Conservation (phyloP, 2,329 filamentous ascomycete species). For the Chaetomiaceae sp. region DNA sequence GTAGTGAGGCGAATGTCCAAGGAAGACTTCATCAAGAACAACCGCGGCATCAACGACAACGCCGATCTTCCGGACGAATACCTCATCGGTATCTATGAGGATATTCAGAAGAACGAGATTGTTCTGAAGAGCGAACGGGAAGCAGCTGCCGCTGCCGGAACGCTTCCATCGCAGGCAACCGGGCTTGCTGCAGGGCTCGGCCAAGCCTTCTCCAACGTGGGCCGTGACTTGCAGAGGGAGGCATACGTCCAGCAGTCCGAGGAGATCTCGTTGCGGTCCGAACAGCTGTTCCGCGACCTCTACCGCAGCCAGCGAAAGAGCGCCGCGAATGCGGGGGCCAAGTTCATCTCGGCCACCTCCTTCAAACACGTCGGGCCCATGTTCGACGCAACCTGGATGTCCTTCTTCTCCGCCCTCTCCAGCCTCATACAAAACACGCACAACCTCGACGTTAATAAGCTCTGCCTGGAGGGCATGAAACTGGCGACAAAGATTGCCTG, state of each 20-base stretch:
- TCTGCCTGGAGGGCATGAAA: constrained; percentile 94
- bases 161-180: constrained; percentile 52
- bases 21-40: constrained; percentile 98
- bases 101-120: constrained; percentile 88
- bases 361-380: constrained; percentile 95
- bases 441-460: constrained; percentile 83
- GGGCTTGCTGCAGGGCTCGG: constrained; percentile 79
- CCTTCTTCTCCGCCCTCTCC: constrained; percentile 89
- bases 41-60: constrained; percentile 95
- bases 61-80: constrained; percentile 92
- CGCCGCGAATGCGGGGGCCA: constrained; percentile 60
- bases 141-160: constrained; percentile 74
- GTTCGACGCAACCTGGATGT: constrained; percentile 99
- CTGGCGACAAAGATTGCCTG: constrained; percentile 90
- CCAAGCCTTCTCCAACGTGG: constrained; percentile 85
- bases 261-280: constrained; percentile 70
- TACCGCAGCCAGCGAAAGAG: constrained; percentile 85
- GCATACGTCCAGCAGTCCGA: constrained; percentile 93
- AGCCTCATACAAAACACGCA: constrained; percentile 90
- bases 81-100: constrained; percentile 81
- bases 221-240: constrained; percentile 85
- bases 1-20: constrained; percentile 83
- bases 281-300: constrained; percentile 88
- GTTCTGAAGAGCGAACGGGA: constrained; percentile 90
- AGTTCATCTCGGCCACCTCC: constrained; percentile 89